Evolutionary conservation across 1,284 basidiomycete genomes (phyloP).

Genomic region (Exobasidium cylindrosporum): DNA sequence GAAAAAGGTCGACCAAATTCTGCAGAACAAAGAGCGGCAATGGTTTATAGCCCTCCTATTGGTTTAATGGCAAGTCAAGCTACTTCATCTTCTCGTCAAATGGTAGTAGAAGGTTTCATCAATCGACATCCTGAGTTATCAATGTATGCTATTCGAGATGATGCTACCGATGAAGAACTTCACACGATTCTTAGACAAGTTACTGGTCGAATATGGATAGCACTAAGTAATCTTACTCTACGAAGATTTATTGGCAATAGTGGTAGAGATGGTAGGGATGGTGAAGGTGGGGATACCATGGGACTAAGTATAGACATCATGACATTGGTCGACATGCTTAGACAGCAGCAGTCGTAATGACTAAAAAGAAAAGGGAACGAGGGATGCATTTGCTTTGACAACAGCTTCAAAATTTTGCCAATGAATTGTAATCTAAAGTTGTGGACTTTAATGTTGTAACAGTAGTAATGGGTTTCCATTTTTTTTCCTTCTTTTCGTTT

Average conservation of each 20-base stretch:
- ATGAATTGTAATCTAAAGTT: no score
- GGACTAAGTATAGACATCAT: not conserved
- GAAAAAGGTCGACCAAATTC: not conserved
- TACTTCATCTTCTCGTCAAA: constrained; percentile 2
- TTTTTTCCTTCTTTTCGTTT: no score
- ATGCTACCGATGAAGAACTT: constrained; percentile 52
- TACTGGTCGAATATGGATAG: constrained; percentile 9
- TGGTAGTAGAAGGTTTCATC: constrained; percentile 37
- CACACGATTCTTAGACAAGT: constrained; percentile 45
- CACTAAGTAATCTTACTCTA: not conserved
- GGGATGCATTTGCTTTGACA: no score
- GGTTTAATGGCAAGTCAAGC: not conserved
- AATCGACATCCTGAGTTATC: constrained; percentile 43
- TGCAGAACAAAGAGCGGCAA: not conserved
- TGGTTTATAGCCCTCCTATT: not conserved
- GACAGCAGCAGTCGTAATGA: no score
- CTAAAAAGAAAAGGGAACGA: no score
- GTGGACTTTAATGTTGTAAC: no score
- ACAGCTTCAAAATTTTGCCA: no score
- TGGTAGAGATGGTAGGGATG: not conserved
- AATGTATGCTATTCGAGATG: constrained; percentile 45
- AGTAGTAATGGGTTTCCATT: no score
- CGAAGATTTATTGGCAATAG: not conserved
- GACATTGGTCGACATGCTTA: not conserved
- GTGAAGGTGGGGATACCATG: not conserved